Base-by-base conservation (phyloP, 225 moss, liverwort and hornwort genomes). In the Anthoceros angustus region DNA sequence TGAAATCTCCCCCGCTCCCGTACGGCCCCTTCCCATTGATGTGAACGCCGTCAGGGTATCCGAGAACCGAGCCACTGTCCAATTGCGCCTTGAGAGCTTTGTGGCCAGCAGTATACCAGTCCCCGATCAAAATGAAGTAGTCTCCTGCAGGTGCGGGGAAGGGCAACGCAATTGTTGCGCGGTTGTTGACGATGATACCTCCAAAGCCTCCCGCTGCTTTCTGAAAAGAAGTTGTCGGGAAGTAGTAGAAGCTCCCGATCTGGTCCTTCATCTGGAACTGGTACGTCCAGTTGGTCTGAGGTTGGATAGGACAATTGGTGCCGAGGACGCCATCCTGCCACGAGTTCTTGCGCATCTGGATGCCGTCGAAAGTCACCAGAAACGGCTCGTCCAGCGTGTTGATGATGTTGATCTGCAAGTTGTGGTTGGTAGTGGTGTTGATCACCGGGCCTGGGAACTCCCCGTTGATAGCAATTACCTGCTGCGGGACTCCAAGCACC, bases 241-340 rank as follows among this genome's bases (percentile, higher is more conserved):
- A 72, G 64, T 84, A 84, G 62, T 64, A 72, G 72, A 14, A 84
- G 72, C 83, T 84, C 8, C 83, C 83, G 18, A 84, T 74, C 70
- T 84, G 80, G 62, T 84, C 83, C 65, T 84, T 84, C 68, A 72
- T 16, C 68, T 76, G 66, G 40, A 84, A 78, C 38, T 67, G 64
- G 69, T 80, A 84, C 5, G 76, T 76, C 83, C 83, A 84, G 64
- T 62, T 84, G 20, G 43, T 0, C 2, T 78, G 76, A 8, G 80
- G 72, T 39, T 20, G 66, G 71, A 84, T 84, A 2, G 83, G 80
- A 40, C 83, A 84, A 48, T 84, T 84, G n/a, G 76, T 84, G 40
- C 78, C 83, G 0, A 64, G 70, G 5, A 80, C 83, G 9, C 83
- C 83, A 60, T 80, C 83, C 73, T 84, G 83, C 83, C 83, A 84